Evolutionary conservation across 257 asterid genomes (phyloP).

Genomic region (Nemophila menziesii): DNA sequence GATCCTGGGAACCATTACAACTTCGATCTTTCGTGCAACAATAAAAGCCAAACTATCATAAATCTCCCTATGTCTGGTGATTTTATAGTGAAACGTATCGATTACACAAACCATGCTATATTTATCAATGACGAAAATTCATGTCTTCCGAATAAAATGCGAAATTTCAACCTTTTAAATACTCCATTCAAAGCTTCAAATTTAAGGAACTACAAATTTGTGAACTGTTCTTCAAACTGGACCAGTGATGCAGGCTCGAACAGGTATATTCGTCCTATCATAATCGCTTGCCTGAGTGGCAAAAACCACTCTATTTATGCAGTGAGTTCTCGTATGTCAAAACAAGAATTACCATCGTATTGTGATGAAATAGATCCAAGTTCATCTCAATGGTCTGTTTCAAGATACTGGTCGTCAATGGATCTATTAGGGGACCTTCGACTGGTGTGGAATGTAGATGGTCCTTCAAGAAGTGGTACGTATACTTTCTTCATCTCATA

Average conservation of each 20-base stretch:
- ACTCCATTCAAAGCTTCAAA: conserved; percentile 30
- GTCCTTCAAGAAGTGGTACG: conserved; percentile 29
- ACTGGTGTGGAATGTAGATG: conserved; percentile 33
- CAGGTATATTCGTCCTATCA: conserved; percentile 14
- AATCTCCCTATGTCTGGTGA: conserved; percentile 57
- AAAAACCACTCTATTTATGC: conserved; percentile 35
- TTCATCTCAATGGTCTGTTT: conserved; percentile 27
- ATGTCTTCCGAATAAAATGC: conserved; percentile 47
- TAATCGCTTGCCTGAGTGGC: conserved; percentile 30
- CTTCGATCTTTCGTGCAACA: conserved; percentile 61
- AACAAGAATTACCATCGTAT: conserved; percentile 12
- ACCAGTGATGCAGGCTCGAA: not conserved
- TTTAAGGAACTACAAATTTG: conserved; percentile 21
- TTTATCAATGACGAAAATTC: conserved; percentile 40
- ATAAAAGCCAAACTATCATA: conserved; percentile 31
- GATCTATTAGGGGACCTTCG: conserved; percentile 28
- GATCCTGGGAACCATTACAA: too few species aligned
- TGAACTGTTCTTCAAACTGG: conserved; percentile 42
- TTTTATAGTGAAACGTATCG: conserved; percentile 43
- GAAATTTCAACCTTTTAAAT: conserved; percentile 27
- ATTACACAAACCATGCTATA: conserved; percentile 37
- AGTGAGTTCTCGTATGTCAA: conserved; percentile 5
- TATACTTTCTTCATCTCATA: not conserved
- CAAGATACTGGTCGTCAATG: conserved; percentile 28
- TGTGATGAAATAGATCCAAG: conserved; percentile 38